Percentiles rank a stretch among this genome's conserved stretches.
Evolutionary conservation across 495 filamentous ascomycete genomes (phyloP).

Genomic region (Aspergillus homomorphus): DNA sequence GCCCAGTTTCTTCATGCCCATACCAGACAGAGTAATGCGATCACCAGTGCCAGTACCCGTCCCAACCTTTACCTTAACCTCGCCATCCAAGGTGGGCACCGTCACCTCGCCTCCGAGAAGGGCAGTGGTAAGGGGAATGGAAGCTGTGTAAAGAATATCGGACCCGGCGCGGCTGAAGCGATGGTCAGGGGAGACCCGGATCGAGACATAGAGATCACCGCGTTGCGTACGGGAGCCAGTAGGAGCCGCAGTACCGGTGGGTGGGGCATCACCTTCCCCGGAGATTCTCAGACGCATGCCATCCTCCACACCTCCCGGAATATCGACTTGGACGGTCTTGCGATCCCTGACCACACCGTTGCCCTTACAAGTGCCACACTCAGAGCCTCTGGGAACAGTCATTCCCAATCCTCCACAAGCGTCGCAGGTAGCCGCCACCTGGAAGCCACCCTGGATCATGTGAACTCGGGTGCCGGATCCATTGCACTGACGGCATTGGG

Average conservation of each 20-base stretch:
- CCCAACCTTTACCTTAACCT: conserved; percentile 81
- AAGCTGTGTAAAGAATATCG: conserved; percentile 88
- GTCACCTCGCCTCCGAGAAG: conserved; percentile 84
- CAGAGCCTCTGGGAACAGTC: conserved; percentile 67
- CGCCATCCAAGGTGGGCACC: conserved; percentile 84
- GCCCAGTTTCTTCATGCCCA: conserved; percentile 84
- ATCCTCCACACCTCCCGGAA: conserved; percentile 92
- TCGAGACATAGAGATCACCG: conserved; percentile 85
- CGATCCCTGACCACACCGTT: conserved; percentile 74
- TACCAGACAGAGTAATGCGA: conserved; percentile 76
- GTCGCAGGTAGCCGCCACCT: conserved; percentile 86
- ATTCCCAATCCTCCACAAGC: conserved; percentile 74
- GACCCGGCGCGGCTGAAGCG: conserved; percentile 82
- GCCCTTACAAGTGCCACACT: conserved; percentile 75
- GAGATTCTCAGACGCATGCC: conserved; percentile 82
- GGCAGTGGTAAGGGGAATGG: conserved; percentile 89
- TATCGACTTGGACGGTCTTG: conserved; percentile 79
- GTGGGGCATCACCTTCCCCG: conserved; percentile 82
- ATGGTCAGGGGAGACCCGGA: conserved; percentile 77
- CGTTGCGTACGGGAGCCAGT: conserved; percentile 56
- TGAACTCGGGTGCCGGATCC: conserved; percentile 86
- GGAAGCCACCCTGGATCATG: conserved; percentile 87
- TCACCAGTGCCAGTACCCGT: conserved; percentile 93
- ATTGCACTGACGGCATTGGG: conserved; percentile 73
- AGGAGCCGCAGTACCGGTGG: conserved; percentile 60